Percentiles rank a stretch among this genome's conserved stretches.
Conservation (phyloP, 2,329 filamentous ascomycete genomes). For the Colletotrichum tropicale region DNA sequence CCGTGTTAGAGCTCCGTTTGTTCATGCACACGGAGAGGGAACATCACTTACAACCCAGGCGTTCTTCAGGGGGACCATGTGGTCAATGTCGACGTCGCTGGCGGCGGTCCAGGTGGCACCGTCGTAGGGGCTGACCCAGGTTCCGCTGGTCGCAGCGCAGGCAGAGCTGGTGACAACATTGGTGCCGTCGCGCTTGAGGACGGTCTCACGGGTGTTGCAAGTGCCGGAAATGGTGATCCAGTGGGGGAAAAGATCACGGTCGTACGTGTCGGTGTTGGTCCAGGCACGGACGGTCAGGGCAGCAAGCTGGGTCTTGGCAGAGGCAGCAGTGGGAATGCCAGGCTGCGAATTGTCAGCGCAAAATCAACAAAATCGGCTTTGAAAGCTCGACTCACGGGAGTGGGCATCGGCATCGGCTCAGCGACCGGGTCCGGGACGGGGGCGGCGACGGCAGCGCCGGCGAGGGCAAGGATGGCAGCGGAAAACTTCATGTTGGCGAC, state of each 20-base stretch:
- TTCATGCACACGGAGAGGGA: neutral
- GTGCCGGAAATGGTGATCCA: slow-evolving; percentile 69
- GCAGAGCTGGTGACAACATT: slow-evolving; percentile 61
- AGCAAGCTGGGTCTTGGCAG: slow-evolving; percentile 62
- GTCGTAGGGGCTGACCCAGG: slow-evolving; percentile 77
- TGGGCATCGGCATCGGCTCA: slow-evolving; percentile 23
- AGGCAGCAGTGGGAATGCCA: slow-evolving; percentile 64
- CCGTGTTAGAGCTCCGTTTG: neutral
- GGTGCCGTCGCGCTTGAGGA: slow-evolving; percentile 76
- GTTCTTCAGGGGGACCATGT: slow-evolving; percentile 81
- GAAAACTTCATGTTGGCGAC: slow-evolving; percentile 21
- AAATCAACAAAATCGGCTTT: neutral
- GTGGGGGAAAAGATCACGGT: slow-evolving; percentile 71
- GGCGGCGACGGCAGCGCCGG: slow-evolving; percentile 24
- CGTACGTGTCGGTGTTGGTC: slow-evolving; percentile 62
- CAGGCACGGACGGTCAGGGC: slow-evolving; percentile 61
- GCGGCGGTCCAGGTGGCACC: slow-evolving; percentile 72
- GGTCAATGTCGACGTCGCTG: slow-evolving; percentile 80
- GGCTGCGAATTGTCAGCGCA: slow-evolving; percentile 39
- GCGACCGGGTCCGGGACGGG: slow-evolving; percentile 21
- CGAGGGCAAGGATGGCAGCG: slow-evolving; percentile 20
- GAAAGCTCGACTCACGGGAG: slow-evolving; percentile 24
- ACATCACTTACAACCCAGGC: slow-evolving; percentile 70
- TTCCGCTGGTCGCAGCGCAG: slow-evolving; percentile 69
- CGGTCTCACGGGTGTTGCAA: slow-evolving; percentile 76